These are phyloP conservation scores for Xylaria telfairii DNA, from an alignment of 495 filamentous ascomycete genomes.

Conservation along the genomic window DNA sequence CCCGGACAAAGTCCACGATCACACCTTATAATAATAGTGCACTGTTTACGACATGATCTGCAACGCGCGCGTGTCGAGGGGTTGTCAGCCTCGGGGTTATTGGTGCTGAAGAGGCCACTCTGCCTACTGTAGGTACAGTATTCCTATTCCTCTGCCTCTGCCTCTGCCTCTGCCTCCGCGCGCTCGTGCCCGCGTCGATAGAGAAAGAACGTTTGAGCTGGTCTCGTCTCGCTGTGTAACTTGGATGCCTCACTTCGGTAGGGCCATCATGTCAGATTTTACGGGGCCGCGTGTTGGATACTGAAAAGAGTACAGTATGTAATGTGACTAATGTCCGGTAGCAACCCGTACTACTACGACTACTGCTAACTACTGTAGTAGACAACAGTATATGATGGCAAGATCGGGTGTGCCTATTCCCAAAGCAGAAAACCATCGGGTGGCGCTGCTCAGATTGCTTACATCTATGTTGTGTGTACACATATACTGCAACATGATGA, in stretches of 20 bases:
- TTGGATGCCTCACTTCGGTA: background rate
- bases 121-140: too few relatives aligned
- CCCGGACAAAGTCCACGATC: conserved; percentile 15
- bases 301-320: background rate
- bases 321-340: background rate
- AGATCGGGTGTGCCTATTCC: conserved; percentile 16
- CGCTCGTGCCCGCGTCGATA: background rate
- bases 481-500: background rate
- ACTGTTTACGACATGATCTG: conserved; percentile 19
- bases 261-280: conserved; percentile 10
- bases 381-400: too few relatives aligned
- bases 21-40: conserved; percentile 18
- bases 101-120: background rate
- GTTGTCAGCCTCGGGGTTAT: conserved; percentile 10
- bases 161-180: too few relatives aligned
- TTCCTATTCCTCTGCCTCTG: too few relatives aligned
- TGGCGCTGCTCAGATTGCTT: conserved; percentile 14
- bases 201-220: background rate
- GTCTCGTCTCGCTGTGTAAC: background rate
- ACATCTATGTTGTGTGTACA: background rate
- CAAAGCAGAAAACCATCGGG: background rate
- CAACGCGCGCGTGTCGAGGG: background rate
- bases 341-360: background rate
- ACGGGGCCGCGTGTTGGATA: conserved; percentile 5
- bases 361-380: too few relatives aligned